phyloP scores from a whole-genome alignment of 2,329 filamentous ascomycete species.

The Akanthomyces lecanii region DNA sequence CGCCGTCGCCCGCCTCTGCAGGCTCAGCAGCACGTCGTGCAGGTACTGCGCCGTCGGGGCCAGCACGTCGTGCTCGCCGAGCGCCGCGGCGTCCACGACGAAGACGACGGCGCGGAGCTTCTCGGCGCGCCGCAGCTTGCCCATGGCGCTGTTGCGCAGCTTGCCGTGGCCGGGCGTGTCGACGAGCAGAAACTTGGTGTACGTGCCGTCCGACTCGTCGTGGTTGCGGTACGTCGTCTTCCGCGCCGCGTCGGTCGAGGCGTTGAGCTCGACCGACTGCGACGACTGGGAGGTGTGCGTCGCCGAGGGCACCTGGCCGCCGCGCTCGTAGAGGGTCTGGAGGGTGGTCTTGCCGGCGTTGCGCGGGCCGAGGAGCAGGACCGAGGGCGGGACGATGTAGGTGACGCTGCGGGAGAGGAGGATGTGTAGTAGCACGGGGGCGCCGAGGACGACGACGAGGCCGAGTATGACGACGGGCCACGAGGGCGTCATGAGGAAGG shows the following conservation, averaged over 20 bases:
- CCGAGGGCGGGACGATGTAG: slow-evolving; percentile 66
- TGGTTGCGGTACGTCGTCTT: slow-evolving; percentile 50
- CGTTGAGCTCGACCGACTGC: slow-evolving; percentile 52
- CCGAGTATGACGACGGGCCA: slow-evolving; percentile 62
- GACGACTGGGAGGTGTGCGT: slow-evolving; percentile 55
- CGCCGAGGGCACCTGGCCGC: slow-evolving; percentile 30
- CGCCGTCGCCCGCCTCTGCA: slow-evolving; percentile 67
- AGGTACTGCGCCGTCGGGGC: slow-evolving; percentile 77
- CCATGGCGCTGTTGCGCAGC: slow-evolving; percentile 67
- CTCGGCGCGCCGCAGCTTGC: slow-evolving; percentile 39
- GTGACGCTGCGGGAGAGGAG: slow-evolving; percentile 63
- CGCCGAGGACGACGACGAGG: slow-evolving; percentile 62
- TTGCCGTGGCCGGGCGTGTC: slow-evolving; percentile 97
- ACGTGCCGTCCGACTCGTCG: slow-evolving; percentile 49
- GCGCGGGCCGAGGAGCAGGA: slow-evolving; percentile 77
- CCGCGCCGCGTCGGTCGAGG: slow-evolving; percentile 42
- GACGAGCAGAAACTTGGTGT: slow-evolving; percentile 69
- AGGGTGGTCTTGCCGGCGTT: slow-evolving; percentile 85
- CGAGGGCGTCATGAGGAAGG: slow-evolving; percentile 57
- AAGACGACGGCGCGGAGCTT: slow-evolving; percentile 74
- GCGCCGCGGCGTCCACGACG: slow-evolving; percentile 76
- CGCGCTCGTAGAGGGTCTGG: slow-evolving; percentile 66
- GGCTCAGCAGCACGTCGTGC: slow-evolving; percentile 77
- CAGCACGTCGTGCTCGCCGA: slow-evolving; percentile 57
- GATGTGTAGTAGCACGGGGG: slow-evolving; percentile 74